Evolutionary conservation across 192 early-diverging fungal species (phyloP).

Genomic region (Coemansia sp.): DNA sequence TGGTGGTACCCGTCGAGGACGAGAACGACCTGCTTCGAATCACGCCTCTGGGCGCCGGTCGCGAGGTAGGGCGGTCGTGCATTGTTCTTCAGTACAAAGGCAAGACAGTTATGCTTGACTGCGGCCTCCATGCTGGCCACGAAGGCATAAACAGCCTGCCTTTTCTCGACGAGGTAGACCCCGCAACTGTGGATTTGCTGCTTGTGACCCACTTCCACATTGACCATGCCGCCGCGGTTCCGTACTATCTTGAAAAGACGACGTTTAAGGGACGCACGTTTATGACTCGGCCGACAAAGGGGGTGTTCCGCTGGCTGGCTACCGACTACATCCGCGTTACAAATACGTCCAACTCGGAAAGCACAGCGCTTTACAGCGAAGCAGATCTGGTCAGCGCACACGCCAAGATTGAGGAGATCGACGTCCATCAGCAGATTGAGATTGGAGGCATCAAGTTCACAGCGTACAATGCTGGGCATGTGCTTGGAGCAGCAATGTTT

Average conservation of each 20-base stretch:
- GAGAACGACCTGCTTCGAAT: constrained; percentile 84
- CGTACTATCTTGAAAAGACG: constrained; percentile 97
- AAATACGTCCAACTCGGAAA: constrained; percentile 53
- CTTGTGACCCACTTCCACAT: constrained; percentile 96
- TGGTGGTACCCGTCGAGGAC: constrained; percentile 58
- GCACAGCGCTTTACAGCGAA: constrained; percentile 88
- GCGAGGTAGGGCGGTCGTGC: constrained; percentile 95
- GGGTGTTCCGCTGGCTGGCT: constrained; percentile 95
- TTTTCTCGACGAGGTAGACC: constrained; percentile 94
- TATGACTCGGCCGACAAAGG: constrained; percentile 99
- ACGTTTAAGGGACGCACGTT: constrained; percentile 94
- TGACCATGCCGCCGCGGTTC: constrained; percentile 94
- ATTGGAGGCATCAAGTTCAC: constrained; percentile 95
- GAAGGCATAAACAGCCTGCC: constrained; percentile 88
- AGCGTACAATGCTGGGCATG: constrained; percentile 96
- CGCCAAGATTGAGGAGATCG: constrained; percentile 89
- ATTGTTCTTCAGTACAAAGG: constrained; percentile 91
- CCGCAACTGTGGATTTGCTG: constrained; percentile 80
- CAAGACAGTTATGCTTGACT: constrained; percentile 96
- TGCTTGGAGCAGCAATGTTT: constrained; percentile 98
- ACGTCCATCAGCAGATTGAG: constrained; percentile 95
- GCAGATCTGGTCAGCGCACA: constrained; percentile 78
- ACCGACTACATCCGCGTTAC: constrained; percentile 92
- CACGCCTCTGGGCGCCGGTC: constrained; percentile 94
- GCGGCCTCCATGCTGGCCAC: constrained; percentile 92